phyloP scores from a whole-genome alignment of 2,329 filamentous ascomycete species.

The Sporothrix luriei region DNA sequence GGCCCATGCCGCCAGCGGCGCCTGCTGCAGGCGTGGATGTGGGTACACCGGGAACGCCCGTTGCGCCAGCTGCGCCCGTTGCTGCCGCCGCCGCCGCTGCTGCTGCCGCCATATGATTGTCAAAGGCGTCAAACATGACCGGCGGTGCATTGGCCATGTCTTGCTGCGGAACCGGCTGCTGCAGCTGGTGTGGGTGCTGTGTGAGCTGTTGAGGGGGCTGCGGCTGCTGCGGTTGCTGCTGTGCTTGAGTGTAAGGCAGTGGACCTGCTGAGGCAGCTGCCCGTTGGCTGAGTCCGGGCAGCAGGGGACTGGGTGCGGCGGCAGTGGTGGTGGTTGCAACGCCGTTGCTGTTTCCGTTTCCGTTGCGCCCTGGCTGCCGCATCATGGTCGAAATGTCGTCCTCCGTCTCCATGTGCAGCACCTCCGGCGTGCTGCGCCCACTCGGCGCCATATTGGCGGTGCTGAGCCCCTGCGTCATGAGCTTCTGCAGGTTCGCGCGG shows the following conservation, averaged over 20 bases:
- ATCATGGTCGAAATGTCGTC: constrained; percentile 34
- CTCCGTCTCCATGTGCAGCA: constrained; percentile 35
- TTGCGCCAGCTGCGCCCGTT: not conserved
- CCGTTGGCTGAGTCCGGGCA: constrained; percentile 17
- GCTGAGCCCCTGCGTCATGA: constrained; percentile 52
- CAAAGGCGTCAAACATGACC: constrained; percentile 30
- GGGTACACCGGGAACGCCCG: not conserved
- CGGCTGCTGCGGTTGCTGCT: not conserved
- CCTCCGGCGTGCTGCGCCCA: constrained; percentile 34
- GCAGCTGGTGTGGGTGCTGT: not conserved
- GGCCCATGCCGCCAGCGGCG: not conserved
- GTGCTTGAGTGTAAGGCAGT: constrained; percentile 10
- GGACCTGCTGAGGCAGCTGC: not conserved
- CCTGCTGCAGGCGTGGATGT: not conserved
- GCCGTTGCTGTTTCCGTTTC: not conserved
- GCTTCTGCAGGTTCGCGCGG: constrained; percentile 53
- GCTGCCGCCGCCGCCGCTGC: not conserved
- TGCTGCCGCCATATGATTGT: constrained; percentile 14
- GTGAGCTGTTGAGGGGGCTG: not conserved
- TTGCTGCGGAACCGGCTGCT: not conserved
- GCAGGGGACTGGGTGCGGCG: not conserved
- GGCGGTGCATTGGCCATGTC: not conserved
- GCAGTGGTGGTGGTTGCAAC: too few species aligned
- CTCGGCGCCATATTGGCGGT: constrained; percentile 40
- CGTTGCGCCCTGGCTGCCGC: constrained; percentile 21